phyloP scores from a whole-genome alignment of 108 stramenopile genomes.

The Conticribra guillardii region DNA sequence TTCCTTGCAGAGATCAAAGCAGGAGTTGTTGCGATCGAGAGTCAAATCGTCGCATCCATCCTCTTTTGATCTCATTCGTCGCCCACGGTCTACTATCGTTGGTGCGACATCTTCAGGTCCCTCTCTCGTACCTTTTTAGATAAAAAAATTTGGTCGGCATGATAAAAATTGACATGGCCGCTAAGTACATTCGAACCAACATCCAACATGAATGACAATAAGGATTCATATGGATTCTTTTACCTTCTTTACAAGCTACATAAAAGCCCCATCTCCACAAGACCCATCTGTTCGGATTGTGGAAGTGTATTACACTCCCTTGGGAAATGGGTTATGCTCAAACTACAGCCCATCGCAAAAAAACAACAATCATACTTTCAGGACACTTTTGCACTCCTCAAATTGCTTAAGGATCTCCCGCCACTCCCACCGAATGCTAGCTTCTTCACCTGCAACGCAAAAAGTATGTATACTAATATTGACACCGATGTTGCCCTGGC shows the following conservation, averaged over 20 bases:
- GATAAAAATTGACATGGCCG: too few relatives aligned
- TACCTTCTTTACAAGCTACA: slow-evolving; percentile 20
- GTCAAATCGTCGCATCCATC: too few relatives aligned
- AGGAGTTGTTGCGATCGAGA: too few relatives aligned
- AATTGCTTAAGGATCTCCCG: neutral
- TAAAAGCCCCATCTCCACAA: too few relatives aligned
- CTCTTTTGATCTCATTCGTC: too few relatives aligned
- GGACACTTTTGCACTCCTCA: slow-evolving; percentile 11
- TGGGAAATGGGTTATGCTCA: slow-evolving; percentile 18
- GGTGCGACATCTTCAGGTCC: too few relatives aligned
- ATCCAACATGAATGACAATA: too few relatives aligned
- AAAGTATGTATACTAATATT: slow-evolving; percentile 11
- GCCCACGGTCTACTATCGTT: too few relatives aligned
- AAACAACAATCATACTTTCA: slow-evolving; percentile 9
- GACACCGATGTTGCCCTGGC: neutral
- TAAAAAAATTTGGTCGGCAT: too few relatives aligned
- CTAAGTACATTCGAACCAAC: too few relatives aligned
- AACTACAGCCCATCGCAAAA: slow-evolving; percentile 5
- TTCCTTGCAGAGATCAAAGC: too few relatives aligned
- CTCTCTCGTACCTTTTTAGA: too few relatives aligned
- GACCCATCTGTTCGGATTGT: slow-evolving; percentile 11
- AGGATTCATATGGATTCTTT: slow-evolving; percentile 20
- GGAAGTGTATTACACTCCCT: slow-evolving; percentile 18
- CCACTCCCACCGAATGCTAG: slow-evolving; percentile 20
- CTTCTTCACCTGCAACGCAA: slow-evolving; percentile 16